Base-by-base conservation (phyloP, 306 rosid species). In the Vigna mungo region DNA sequence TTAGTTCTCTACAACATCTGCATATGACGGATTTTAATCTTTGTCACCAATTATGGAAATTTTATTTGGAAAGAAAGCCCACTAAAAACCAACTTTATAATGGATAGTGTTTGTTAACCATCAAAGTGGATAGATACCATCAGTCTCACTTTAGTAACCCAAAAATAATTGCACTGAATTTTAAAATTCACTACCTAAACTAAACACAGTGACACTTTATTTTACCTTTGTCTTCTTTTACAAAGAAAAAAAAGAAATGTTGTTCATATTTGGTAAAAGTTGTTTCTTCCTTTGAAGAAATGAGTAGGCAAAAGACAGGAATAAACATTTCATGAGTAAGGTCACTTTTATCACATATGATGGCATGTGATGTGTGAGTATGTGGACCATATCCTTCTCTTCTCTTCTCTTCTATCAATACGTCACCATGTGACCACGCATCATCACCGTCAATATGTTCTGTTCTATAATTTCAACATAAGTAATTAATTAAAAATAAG, bases 301-400 rank as follows among this genome's bases (percentile, higher is more conserved):
- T 12, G 2, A 59, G 20, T 27, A 6, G 2, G 2, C 67, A 60
- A 60, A 59, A 15, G 68, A 61, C 68, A 61, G 32, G 27, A 64
- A 64, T 64, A 18, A 39, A 64, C 70, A 64, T 64, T 64, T 64
- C n/a, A 37, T 17, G 3, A 62, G 68, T n/a, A 21, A 10, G 10
- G 32, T 41, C 30, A 17, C 49, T 64, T 37, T 4, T 11, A 64
- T 39, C 52, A 43, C 53, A 52, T 23, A 53, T 41, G 58, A 11
- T 58, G 9, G 43, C 81, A 67, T 61, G 71, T 61, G 71, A 62
- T 17, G 69, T 66, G 21, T 53, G 74, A 60, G 58, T 55, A 66
- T 23, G 81, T 77, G 72, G 80, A 25, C 58, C 55, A 51, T 4
- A 37, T 47, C 16, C 12, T 18, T 30, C 5, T 7, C 55, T 67